These are phyloP conservation scores for Sphaerulina musiva DNA, from an alignment of 2,329 filamentous ascomycete species.

Conservation along the genomic window DNA sequence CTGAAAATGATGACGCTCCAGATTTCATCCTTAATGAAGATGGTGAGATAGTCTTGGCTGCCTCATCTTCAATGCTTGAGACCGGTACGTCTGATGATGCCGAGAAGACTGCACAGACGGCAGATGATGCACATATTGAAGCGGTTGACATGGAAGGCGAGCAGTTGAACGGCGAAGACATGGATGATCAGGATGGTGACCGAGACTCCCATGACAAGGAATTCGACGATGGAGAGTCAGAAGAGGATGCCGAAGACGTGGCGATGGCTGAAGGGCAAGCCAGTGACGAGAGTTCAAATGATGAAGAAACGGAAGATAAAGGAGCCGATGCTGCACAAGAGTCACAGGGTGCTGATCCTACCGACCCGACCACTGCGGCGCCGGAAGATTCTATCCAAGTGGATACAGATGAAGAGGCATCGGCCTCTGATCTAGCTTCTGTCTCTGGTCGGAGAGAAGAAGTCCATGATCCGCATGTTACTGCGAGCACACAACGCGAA, in stretches of 20 bases:
- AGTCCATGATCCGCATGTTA: background rate
- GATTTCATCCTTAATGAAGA: background rate
- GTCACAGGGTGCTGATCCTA: too few species aligned
- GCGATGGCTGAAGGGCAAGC: too few species aligned
- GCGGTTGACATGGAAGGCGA: background rate
- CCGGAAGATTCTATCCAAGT: too few species aligned
- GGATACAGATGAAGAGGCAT: background rate
- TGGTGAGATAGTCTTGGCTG: constrained; percentile 2
- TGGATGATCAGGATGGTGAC: background rate
- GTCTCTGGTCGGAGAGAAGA: background rate
- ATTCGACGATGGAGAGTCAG: background rate
- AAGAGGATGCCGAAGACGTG: background rate
- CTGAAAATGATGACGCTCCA: background rate
- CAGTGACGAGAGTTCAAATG: too few species aligned
- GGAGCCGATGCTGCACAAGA: too few species aligned
- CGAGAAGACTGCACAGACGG: background rate
- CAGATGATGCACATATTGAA: background rate
- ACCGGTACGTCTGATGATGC: background rate
- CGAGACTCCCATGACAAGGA: background rate
- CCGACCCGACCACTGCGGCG: too few species aligned
- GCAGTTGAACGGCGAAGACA: background rate
- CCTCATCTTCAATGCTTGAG: background rate
- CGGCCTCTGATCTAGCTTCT: background rate
- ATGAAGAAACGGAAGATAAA: too few species aligned
- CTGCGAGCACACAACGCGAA: background rate